Evolutionary conservation across 2,329 filamentous ascomycete genomes (phyloP), one percentile per base, ranked within the genome.

Genomic region (Ascochyta rabiei): DNA sequence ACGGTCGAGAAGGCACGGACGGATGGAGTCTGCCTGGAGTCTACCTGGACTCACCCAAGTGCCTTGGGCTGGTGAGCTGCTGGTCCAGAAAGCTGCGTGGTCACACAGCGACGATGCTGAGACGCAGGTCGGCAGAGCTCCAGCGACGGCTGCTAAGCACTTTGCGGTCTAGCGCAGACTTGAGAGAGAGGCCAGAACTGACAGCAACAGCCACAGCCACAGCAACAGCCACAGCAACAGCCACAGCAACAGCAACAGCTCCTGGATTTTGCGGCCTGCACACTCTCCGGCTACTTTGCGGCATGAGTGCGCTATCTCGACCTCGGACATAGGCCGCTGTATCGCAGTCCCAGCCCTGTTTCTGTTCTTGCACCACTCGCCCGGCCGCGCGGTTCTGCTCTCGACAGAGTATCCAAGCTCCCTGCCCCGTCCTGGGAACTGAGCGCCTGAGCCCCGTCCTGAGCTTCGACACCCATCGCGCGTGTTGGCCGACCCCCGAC

Each of bases 401-500:
- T 55, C 59, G 50, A 41, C 46, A 57, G 31, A 52, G 48, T 51
- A 23, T 23, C 21, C 21, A 6, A 23, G 21, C 21, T 23, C 21
- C 21, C 21, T 23, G 21, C 21, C 21, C 21, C 21, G 21, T 23
- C 21, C 21, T 23, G 21, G 21, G 21, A 23, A 60, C 47, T 60
- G 60, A 67, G 62, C 63, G 61, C 42, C 62, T 60, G 44, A 61
- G 50, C n/a, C 59, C 59, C 60, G 41, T 26, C 16, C 41, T 50
- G 41, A 55, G 57, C 61, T 62, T 61, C 60, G 50, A 63, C 62
- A 57, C 53, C 47, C 56, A 35, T 33, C 41, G 52, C 41, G 52
- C 51, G 38, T 41, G 51, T 45, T 49, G 59, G 60, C 64, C 64
- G 62, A 68, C 60, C 56, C 53, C 61, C 60, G 61, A 65, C 64